Evolutionary conservation across 2,329 filamentous ascomycete genomes (phyloP).

Genomic region (Catunica adiposa): DNA sequence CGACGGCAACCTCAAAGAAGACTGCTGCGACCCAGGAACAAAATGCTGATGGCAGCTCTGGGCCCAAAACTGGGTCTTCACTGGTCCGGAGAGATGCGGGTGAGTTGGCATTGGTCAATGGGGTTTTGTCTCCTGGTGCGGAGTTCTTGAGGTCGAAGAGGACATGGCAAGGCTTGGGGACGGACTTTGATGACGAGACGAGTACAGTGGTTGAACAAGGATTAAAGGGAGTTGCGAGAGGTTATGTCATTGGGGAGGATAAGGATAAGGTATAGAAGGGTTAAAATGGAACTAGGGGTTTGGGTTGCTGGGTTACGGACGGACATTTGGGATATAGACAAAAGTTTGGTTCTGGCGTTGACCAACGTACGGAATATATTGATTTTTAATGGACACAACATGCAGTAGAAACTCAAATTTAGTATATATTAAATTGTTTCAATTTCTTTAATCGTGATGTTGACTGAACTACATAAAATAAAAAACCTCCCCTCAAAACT

Average conservation of each 20-base stretch:
- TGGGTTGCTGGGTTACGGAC: not conserved
- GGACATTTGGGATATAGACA: not conserved
- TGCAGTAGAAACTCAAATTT: too few species aligned
- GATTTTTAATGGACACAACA: not conserved
- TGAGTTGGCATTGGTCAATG: slow-evolving; percentile 67
- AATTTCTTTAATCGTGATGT: too few species aligned
- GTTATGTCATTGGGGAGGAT: slow-evolving; percentile 59
- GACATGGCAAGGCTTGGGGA: slow-evolving; percentile 85
- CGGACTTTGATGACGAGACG: slow-evolving; percentile 52
- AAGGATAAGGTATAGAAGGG: slow-evolving; percentile 30
- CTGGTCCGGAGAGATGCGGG: slow-evolving; percentile 45
- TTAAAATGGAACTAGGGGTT: not conserved
- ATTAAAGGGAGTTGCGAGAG: slow-evolving; percentile 70
- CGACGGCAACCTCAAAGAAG: not conserved
- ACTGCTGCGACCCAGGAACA: slow-evolving; percentile 20
- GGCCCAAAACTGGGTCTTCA: not conserved
- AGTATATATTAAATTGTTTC: too few species aligned
- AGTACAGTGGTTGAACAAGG: slow-evolving; percentile 68
- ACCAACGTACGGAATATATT: not conserved
- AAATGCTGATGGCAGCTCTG: slow-evolving; percentile 13
- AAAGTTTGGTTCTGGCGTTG: slow-evolving; percentile 2
- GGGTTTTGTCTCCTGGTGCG: slow-evolving; percentile 77
- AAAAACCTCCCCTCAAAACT: too few species aligned
- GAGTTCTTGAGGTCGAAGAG: slow-evolving; percentile 68
- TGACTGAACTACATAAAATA: too few species aligned